phyloP scores from a whole-genome alignment of 306 rosid species.

The Biancaea sappan region DNA sequence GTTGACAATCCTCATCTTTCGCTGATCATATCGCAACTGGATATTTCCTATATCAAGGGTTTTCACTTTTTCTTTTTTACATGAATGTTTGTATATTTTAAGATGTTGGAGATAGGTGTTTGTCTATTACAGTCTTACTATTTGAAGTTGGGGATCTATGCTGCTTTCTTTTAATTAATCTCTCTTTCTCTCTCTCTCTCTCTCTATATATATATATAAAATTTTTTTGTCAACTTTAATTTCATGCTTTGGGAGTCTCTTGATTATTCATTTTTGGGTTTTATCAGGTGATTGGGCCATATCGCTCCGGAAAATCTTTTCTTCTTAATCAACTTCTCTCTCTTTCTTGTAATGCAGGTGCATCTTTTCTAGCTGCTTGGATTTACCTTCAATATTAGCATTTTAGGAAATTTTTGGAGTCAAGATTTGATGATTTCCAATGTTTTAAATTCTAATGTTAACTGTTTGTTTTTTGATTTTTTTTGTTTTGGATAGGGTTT shows the following conservation, averaged over 20 bases:
- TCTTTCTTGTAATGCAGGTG: constrained; percentile 96
- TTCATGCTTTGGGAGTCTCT: constrained; percentile 5
- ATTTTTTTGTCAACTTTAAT: too few species aligned
- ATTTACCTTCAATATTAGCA: not conserved
- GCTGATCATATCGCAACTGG: not conserved
- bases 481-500: constrained; percentile 87
- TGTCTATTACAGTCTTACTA: not conserved
- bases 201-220: too few species aligned
- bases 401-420: not conserved
- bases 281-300: constrained; percentile 91
- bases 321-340: constrained; percentile 97
- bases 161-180: too few species aligned
- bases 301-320: constrained; percentile 96
- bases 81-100: constrained; percentile 8
- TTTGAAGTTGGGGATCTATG: not conserved
- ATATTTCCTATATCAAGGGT: not conserved
- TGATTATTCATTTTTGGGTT: constrained; percentile 28
- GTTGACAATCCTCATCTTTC: not conserved
- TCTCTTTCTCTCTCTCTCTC: too few species aligned
- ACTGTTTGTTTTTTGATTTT: constrained; percentile 25
- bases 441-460: constrained; percentile 19
- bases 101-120: not conserved
- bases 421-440: constrained; percentile 31
- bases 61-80: constrained; percentile 16
- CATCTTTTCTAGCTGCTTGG: constrained; percentile 29